phyloP scores from a whole-genome alignment of 139 green algal species.

The Desmodesmus armatus region DNA sequence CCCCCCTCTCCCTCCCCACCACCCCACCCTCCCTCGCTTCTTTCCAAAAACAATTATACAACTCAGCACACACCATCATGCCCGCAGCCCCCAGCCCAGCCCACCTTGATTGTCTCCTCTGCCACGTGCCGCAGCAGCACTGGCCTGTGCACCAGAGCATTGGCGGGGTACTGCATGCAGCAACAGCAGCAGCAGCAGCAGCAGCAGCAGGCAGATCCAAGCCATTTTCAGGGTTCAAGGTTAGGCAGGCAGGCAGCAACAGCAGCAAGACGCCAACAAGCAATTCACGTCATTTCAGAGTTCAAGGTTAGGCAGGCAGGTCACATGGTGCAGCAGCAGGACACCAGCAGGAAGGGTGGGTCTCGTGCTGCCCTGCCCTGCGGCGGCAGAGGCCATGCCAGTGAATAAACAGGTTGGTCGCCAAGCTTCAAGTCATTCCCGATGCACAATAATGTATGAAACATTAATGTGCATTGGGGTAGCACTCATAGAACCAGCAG shows the following conservation, averaged over 20 bases:
- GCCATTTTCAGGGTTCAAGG: background rate
- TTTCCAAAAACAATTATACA: background rate
- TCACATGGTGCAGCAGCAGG: background rate
- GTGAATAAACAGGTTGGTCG: too few relatives aligned
- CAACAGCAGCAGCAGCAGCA: background rate
- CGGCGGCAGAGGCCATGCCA: too few relatives aligned
- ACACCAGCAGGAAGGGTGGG: background rate
- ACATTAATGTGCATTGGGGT: too few relatives aligned
- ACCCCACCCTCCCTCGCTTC: too few relatives aligned
- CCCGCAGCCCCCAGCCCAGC: background rate
- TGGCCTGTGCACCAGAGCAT: constrained; percentile 83
- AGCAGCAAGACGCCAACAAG: background rate
- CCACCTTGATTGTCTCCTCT: constrained; percentile 78
- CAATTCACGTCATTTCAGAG: too few relatives aligned
- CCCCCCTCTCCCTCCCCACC: too few relatives aligned
- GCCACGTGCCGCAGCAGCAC: constrained; percentile 80
- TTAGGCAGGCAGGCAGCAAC: background rate
- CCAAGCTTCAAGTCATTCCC: too few relatives aligned
- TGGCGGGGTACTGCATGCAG: constrained; percentile 78
- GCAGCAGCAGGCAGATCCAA: background rate
- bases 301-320: too few relatives aligned
- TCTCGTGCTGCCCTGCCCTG: too few relatives aligned
- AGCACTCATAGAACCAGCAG: too few relatives aligned
- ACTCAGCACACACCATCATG: background rate
- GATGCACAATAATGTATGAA: too few relatives aligned